Evolutionary conservation across 805 yeast genomes (phyloP).

Genomic region (Ogataea siamensis): DNA sequence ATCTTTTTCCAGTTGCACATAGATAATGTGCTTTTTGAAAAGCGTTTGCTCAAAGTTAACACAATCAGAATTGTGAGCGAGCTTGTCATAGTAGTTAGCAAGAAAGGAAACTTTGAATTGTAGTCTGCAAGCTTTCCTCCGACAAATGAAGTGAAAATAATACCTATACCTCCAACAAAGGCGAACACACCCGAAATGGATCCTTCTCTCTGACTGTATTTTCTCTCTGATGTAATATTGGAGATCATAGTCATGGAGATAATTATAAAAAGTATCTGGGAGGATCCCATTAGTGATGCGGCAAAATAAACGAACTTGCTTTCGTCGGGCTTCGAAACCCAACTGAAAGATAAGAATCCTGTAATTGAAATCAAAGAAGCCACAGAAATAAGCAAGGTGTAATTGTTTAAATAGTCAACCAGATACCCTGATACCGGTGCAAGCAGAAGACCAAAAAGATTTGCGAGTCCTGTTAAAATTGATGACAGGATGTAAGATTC

Average conservation of each 20-base stretch:
- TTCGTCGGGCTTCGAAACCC: constrained; percentile 35
- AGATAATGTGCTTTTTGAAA: not conserved
- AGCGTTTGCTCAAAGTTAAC: not conserved
- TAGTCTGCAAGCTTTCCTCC: constrained; percentile 62
- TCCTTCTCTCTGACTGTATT: constrained; percentile 50
- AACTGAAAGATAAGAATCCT: constrained; percentile 41
- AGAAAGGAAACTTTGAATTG: constrained; percentile 59
- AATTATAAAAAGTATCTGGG: constrained; percentile 62
- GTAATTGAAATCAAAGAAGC: constrained; percentile 43
- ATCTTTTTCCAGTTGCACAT: too few species aligned
- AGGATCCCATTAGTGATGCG: constrained; percentile 50
- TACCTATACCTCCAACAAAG: constrained; percentile 68
- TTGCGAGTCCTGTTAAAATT: constrained; percentile 65
- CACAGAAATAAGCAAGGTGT: constrained; percentile 33
- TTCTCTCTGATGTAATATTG: constrained; percentile 40
- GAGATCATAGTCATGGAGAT: constrained; percentile 57
- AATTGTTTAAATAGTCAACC: constrained; percentile 43
- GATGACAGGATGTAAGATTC: constrained; percentile 68
- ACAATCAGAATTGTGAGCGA: constrained; percentile 28
- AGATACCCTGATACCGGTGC: constrained; percentile 65
- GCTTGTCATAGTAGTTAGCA: constrained; percentile 47
- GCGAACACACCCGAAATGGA: constrained; percentile 67
- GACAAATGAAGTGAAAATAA: constrained; percentile 52
- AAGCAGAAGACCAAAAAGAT: constrained; percentile 51
- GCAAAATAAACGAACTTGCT: constrained; percentile 37